These are phyloP conservation scores for Xylariaceae sp. DNA, from an alignment of 2,329 filamentous ascomycete genomes.

Conservation along the genomic window DNA sequence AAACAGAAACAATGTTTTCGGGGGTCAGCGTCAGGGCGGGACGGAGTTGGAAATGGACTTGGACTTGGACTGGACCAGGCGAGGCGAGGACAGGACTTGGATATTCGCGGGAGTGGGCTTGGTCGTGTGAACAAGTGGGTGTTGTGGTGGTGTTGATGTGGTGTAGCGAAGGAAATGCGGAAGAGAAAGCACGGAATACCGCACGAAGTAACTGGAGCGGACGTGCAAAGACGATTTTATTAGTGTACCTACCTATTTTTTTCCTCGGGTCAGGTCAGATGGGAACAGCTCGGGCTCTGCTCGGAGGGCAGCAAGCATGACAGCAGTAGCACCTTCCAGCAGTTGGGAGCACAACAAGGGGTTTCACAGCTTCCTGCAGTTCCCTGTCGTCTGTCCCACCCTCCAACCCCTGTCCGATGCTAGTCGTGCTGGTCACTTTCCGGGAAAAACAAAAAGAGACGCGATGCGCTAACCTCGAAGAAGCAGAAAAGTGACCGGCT, in stretches of 20 bases:
- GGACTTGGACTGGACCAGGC: constrained; percentile 2
- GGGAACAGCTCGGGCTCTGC: constrained; percentile 8
- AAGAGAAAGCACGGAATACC: no score
- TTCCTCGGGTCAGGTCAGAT: constrained; percentile 3
- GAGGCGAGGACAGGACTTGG: not conserved
- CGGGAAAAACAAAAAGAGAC: no score
- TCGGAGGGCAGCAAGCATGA: constrained; percentile 1
- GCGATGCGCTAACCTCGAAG: no score
- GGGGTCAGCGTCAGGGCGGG: constrained; percentile 4
- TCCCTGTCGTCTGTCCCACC: not conserved
- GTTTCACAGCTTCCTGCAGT: not conserved
- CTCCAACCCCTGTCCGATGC: not conserved
- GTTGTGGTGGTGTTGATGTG: not conserved
- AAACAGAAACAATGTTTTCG: not conserved
- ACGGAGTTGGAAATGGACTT: no score
- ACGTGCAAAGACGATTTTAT: constrained; percentile 4
- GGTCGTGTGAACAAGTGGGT: constrained; percentile 2
- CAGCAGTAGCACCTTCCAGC: constrained; percentile 5
- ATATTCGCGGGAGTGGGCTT: not conserved
- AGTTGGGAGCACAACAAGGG: not conserved
- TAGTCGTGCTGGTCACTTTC: no score
- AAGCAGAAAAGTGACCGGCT: no score
- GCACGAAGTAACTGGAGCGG: not conserved
- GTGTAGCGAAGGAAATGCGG: not conserved
- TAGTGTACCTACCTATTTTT: not conserved